Evolutionary conservation across 352 stramenopile species (phyloP), one percentile per base, ranked within the genome.

Genomic region (Phytophthora citricola): DNA sequence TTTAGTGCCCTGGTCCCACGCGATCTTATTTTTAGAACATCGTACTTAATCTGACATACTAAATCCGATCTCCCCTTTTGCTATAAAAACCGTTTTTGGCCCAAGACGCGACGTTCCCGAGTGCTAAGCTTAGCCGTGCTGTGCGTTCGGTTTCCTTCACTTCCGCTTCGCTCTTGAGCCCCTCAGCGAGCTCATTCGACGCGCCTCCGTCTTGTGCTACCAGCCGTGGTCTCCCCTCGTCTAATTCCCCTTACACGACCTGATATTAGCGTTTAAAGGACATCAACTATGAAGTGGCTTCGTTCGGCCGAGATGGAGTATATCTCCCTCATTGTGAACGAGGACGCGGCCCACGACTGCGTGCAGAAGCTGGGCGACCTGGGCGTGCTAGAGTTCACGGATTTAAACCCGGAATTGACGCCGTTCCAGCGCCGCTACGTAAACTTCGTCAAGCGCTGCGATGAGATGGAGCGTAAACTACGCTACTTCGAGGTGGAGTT

Each of bases 301-400:
- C 97, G 97, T 62, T 99, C 97, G 51, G 94, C 98, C 74, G 95
- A 98, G 73, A 99, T 99, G 97, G 91, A 98, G 83, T 99, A 99
- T 69, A 98, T 99, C 80, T 98, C 93, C 58, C 83, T 99, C 52
- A 99, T 99, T 73, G 92, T 99, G 62, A 98, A 98, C 65, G 97
- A 99, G 76, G 96, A 99, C 74, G 97, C 96, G 22, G 94, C 97
- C 53, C 97, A 99, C 79, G 91, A 98, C 76, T 99, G 94, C 72
- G 88, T 99, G 44, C 93, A 97, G 71, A 98, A 98, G 70, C 86
- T 99, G 6, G 97, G 97, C 51, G 94, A 97, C 53, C 71, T 99
- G 22, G 96, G 97, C 31, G 95, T 98, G 17, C 94, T 99, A 66
- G 95, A 99, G 72, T 99, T 99, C 78, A 99, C 97, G n/a, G 98